Percentiles rank a stretch among this genome's conserved stretches.
These are phyloP conservation scores for Chalciporus pseudorubinellus DNA, from an alignment of 768 basidiomycete species.

Conservation along the genomic window DNA sequence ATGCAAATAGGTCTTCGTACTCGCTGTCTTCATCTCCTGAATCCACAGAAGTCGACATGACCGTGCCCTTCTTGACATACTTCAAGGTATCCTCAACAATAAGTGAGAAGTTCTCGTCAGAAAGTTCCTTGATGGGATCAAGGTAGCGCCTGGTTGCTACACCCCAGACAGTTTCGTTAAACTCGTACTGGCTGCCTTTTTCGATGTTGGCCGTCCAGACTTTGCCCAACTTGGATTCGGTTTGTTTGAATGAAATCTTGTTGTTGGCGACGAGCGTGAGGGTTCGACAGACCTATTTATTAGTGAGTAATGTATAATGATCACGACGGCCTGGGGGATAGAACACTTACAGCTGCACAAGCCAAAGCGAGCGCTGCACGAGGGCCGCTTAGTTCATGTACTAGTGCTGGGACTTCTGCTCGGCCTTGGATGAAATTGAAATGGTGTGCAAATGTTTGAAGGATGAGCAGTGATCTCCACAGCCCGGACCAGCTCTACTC, in stretches of 20 bases:
- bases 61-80: no score
- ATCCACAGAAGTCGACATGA: no score
- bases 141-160: neutral
- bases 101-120: neutral
- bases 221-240: neutral
- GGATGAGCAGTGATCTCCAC: neutral
- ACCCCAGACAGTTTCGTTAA: neutral
- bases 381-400: neutral
- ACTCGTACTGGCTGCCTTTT: neutral
- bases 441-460: conserved; percentile 1
- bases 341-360: neutral
- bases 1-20: no score
- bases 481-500: conserved; percentile 1
- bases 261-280: neutral
- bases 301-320: neutral
- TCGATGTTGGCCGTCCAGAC: neutral
- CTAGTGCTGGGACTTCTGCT: neutral
- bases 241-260: neutral
- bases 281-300: neutral
- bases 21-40: no score
- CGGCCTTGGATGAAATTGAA: neutral
- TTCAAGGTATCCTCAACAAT: neutral
- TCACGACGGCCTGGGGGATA: no score
- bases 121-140: neutral
- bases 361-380: neutral